phyloP scores from a whole-genome alignment of 768 basidiomycete genomes.

The Glaciozyma antarctica region DNA sequence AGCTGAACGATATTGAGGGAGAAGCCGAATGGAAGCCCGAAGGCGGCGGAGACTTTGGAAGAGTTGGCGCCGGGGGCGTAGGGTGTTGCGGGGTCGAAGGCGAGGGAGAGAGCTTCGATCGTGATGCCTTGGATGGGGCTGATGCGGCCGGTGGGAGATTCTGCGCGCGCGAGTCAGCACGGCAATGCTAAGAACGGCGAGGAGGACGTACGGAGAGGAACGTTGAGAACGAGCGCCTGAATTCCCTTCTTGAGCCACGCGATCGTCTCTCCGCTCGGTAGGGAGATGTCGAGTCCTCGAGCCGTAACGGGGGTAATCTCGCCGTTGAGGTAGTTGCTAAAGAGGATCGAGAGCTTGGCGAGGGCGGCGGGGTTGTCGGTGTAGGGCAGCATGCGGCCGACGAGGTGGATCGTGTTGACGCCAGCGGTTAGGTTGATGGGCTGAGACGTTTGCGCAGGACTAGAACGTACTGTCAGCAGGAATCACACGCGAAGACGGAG shows the following conservation, averaged over 20 bases:
- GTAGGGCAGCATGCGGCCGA: constrained; percentile 52
- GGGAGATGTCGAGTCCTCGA: constrained; percentile 52
- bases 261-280: constrained; percentile 50
- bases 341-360: constrained; percentile 51
- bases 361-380: constrained; percentile 44
- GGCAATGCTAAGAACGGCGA: too few species aligned
- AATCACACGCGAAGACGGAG: too few species aligned
- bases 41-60: constrained; percentile 51
- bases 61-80: constrained; percentile 55
- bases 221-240: constrained; percentile 50
- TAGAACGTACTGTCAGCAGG: too few species aligned
- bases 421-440: constrained; percentile 36
- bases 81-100: constrained; percentile 49
- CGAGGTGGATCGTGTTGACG: constrained; percentile 52
- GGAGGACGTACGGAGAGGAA: constrained; percentile 48
- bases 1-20: constrained; percentile 49
- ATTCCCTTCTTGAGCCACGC: constrained; percentile 61
- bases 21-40: constrained; percentile 67
- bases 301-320: constrained; percentile 53
- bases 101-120: constrained; percentile 53
- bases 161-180: too few species aligned
- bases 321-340: constrained; percentile 63
- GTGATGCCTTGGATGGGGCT: constrained; percentile 57
- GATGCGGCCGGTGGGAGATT: constrained; percentile 43
- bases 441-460: constrained; percentile 10